phyloP scores from a whole-genome alignment of 768 basidiomycete genomes.

The Termitomyces sp. region DNA sequence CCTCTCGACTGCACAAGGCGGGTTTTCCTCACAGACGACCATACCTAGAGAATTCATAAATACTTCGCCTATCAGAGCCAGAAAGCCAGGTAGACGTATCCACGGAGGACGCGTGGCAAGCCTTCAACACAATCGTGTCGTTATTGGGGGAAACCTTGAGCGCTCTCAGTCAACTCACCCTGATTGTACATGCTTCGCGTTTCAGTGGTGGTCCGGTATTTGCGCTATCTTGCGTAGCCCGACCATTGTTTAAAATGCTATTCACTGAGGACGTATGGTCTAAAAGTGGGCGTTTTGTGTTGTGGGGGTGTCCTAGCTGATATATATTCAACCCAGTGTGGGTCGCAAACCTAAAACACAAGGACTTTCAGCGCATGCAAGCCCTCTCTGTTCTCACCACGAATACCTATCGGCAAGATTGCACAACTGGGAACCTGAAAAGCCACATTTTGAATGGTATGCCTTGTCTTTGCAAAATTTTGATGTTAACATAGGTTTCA shows the following conservation, averaged over 20 bases:
- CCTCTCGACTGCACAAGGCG: constrained; percentile 19
- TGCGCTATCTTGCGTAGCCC: constrained; percentile 26
- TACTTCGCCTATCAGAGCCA: constrained; percentile 12
- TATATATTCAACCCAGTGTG: constrained; percentile 12
- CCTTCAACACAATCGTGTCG: constrained; percentile 18
- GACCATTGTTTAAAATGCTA: constrained; percentile 21
- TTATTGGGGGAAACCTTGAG: constrained; percentile 17
- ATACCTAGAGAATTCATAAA: background rate
- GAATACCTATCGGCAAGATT: constrained; percentile 27
- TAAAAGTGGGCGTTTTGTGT: constrained; percentile 15
- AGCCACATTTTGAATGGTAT: constrained; percentile 26
- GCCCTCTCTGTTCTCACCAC: constrained; percentile 23
- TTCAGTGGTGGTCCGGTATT: constrained; percentile 28
- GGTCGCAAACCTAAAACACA: constrained; percentile 25
- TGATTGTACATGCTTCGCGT: constrained; percentile 25
- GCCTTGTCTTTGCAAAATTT: background rate
- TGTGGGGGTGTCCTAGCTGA: background rate
- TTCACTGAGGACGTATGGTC: constrained; percentile 20
- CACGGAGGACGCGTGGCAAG: constrained; percentile 18
- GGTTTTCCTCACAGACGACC: background rate
- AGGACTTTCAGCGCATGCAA: constrained; percentile 22
- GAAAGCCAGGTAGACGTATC: constrained; percentile 13
- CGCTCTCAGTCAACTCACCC: constrained; percentile 21
- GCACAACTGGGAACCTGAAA: constrained; percentile 29
- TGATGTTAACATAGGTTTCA: background rate